phyloP scores from a whole-genome alignment of 163 green algal species.

The Scenedesmus sp. region DNA sequence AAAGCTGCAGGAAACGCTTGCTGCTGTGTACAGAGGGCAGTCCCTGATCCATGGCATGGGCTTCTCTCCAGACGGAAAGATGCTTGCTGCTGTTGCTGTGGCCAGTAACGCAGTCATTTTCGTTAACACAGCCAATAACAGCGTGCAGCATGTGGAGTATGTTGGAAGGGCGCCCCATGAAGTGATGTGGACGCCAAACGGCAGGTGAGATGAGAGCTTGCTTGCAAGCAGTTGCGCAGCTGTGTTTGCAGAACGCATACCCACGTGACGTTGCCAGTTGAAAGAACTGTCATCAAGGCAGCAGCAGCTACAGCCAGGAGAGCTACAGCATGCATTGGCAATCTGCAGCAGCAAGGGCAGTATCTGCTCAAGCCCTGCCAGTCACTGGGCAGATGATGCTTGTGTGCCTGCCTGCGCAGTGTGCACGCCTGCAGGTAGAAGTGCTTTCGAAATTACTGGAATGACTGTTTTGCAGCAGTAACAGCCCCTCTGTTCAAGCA shows the following conservation, averaged over 20 bases:
- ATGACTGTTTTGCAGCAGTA: too few species aligned
- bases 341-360: not conserved
- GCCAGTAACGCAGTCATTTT: constrained; percentile 30
- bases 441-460: too few species aligned
- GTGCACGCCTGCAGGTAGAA: too few species aligned
- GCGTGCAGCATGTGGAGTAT: constrained; percentile 5
- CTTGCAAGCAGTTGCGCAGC: not conserved
- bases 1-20: constrained; percentile 2
- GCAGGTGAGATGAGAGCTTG: not conserved
- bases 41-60: constrained; percentile 41
- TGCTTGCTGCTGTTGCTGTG: not conserved
- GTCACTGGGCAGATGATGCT: too few species aligned
- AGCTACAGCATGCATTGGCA: not conserved
- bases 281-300: not conserved
- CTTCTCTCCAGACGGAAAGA: constrained; percentile 21
- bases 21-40: constrained; percentile 12
- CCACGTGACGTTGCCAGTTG: not conserved
- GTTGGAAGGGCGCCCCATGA: constrained; percentile 33
- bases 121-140: constrained; percentile 19
- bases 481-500: too few species aligned
- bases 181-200: constrained; percentile 22
- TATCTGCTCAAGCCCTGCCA: not conserved
- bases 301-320: not conserved
- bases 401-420: too few species aligned
- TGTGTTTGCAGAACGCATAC: not conserved